Evolutionary conservation across 352 stramenopile species (phyloP).

Genomic region (Phytopythium montanum): DNA sequence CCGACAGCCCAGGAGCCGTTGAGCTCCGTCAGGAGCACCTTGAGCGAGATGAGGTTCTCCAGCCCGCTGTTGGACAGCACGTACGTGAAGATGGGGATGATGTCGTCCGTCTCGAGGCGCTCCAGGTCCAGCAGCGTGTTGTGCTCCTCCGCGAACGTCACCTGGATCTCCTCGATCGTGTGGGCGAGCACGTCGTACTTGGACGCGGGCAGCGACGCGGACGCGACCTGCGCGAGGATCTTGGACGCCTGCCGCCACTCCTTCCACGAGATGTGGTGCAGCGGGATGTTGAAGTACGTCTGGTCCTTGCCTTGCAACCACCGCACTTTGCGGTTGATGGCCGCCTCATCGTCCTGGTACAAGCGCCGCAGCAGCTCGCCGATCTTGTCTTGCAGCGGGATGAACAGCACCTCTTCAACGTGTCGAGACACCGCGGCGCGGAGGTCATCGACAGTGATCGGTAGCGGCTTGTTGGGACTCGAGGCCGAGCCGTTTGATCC

Average conservation of each 20-base stretch:
- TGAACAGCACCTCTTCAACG: conserved; percentile 79
- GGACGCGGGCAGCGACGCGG: conserved; percentile 46
- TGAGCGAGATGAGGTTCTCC: conserved; percentile 81
- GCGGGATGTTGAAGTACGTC: conserved; percentile 85
- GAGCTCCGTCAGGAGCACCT: conserved; percentile 68
- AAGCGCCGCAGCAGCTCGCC: conserved; percentile 47
- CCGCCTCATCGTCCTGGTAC: conserved; percentile 72
- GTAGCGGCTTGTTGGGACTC: conserved; percentile 6
- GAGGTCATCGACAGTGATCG: conserved; percentile 53
- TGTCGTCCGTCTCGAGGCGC: conserved; percentile 74
- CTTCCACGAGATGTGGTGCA: conserved; percentile 81
- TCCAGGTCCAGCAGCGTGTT: conserved; percentile 45
- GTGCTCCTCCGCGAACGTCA: conserved; percentile 74
- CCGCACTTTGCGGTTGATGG: conserved; percentile 81
- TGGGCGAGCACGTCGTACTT: conserved; percentile 81
- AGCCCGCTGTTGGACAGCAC: conserved; percentile 85
- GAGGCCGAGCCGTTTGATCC: background rate
- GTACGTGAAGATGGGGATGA: conserved; percentile 89
- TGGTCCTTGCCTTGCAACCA: conserved; percentile 90
- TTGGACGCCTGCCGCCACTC: conserved; percentile 77
- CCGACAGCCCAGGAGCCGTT: conserved; percentile 68
- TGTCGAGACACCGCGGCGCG: conserved; percentile 65
- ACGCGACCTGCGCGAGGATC: conserved; percentile 59
- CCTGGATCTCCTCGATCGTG: conserved; percentile 74
- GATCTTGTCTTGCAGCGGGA: conserved; percentile 61